Evolutionary conservation across 2,329 filamentous ascomycete genomes (phyloP).

Genomic region (Leptographium wingfieldii): DNA sequence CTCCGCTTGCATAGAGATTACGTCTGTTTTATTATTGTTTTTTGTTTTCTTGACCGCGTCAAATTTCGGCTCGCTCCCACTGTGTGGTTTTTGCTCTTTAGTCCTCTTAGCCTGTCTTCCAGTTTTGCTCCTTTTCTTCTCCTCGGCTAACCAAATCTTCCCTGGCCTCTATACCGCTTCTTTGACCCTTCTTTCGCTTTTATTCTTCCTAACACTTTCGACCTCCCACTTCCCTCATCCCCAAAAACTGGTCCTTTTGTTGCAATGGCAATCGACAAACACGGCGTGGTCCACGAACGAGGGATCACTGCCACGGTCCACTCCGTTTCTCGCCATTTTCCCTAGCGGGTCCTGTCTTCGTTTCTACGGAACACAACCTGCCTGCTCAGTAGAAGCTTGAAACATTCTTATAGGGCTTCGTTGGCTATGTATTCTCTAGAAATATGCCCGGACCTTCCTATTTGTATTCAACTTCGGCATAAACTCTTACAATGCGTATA

Average conservation of each 20-base stretch:
- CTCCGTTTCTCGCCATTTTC: too few relatives aligned
- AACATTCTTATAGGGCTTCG: too few relatives aligned
- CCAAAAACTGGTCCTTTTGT: not conserved
- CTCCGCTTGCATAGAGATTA: not conserved
- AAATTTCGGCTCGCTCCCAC: not conserved
- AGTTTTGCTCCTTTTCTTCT: not conserved
- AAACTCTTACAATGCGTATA: too few relatives aligned
- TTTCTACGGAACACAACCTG: too few relatives aligned
- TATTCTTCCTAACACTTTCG: conserved; percentile 3
- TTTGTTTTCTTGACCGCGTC: not conserved
- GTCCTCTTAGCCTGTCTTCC: not conserved
- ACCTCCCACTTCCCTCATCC: conserved; percentile 3
- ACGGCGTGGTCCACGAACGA: not conserved
- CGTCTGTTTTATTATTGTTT: not conserved
- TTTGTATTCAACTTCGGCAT: too few relatives aligned
- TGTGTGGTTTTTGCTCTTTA: not conserved
- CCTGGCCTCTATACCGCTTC: not conserved
- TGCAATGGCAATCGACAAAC: not conserved
- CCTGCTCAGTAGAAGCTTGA: too few relatives aligned
- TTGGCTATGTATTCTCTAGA: too few relatives aligned
- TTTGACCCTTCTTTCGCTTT: not conserved
- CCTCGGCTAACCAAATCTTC: not conserved
- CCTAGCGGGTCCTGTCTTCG: too few relatives aligned
- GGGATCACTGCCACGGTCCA: too few relatives aligned
- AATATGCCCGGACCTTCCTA: too few relatives aligned